Conservation (phyloP, 306 rosid species). For the Cicer judaicum region DNA sequence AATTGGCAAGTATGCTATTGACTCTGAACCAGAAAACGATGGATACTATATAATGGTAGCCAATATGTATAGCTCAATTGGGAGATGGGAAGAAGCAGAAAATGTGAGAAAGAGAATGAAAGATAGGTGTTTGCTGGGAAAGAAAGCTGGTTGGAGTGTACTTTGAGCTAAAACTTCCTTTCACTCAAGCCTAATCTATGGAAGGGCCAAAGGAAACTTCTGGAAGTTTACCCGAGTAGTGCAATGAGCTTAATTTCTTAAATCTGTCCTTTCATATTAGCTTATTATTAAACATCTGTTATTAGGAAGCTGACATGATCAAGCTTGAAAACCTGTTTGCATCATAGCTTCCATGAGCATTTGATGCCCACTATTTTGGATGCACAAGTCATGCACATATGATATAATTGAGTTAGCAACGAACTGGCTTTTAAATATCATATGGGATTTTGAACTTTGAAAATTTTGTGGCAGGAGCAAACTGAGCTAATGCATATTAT, state of each 20-base stretch:
- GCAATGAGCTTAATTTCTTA: conserved; percentile 25
- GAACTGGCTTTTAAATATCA: not conserved
- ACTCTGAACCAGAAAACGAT: conserved; percentile 77
- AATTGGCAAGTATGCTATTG: conserved; percentile 65
- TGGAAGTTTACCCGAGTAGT: not conserved
- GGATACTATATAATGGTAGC: conserved; percentile 70
- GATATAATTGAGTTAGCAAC: not conserved
- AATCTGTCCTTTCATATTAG: not conserved
- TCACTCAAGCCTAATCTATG: conserved; percentile 9
- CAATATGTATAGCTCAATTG: conserved; percentile 69
- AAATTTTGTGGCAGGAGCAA: not conserved
- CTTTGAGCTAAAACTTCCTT: conserved; percentile 39
- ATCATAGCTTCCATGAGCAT: conserved; percentile 16
- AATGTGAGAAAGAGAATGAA: conserved; percentile 65
- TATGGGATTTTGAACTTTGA: conserved; percentile 10
- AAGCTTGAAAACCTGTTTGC: conserved; percentile 2
- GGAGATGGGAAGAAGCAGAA: conserved; percentile 84
- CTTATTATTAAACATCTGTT: conserved; percentile 12
- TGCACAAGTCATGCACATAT: conserved; percentile 4
- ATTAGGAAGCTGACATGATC: conserved; percentile 25
- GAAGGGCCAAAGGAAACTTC: conserved; percentile 25
- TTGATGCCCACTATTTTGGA: conserved; percentile 1
- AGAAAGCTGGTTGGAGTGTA: conserved; percentile 73
- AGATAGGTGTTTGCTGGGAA: conserved; percentile 56
- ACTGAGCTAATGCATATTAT: not conserved